Evolutionary conservation across 208 protist species (phyloP), one percentile per base, ranked within the genome.

Genomic region (Acanthamoeba lenticulata): DNA sequence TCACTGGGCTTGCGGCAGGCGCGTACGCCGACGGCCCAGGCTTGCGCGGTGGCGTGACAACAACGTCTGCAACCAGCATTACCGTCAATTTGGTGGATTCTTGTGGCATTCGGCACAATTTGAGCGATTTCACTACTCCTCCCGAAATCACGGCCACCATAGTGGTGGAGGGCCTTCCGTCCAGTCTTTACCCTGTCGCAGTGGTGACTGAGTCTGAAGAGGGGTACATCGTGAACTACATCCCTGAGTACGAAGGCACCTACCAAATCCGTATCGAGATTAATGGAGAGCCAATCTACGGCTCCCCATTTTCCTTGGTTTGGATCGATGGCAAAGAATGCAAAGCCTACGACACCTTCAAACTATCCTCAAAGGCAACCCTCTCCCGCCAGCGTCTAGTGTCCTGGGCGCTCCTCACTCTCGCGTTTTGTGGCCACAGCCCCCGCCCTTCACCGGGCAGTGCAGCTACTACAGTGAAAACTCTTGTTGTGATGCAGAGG

Each of bases 381-480:
- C 19, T 32, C 40, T 88, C n/a, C 15, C 11, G 11, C n/a, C 44
- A 89, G 15, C 17, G 38, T 65, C 27, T 6, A 11, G 2, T 52
- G 9, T 67, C 38, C 7, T 21, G 3, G 4, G 21, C 36, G 27
- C 5, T 62, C 42, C 2, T 7, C 79, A 60, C 79, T 60, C 42
- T 60, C 7, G 3, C 32, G n/a, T 60, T 36, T 1, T 60, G 79
- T 21, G 45, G 7, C 13, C 5, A 32, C 72, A 83, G 44, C 45
- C 79, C 32, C 34, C 19, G 19, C 13, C 32, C 32, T 1, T 7
- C 5, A 42, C 13, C 1, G 55, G 1, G 11, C 27, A 42, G 34
- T 92, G 86, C 44, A 36, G 86, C 27, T 7, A 65, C 29, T 92
- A 92, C 86, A 52, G 52, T 24, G 86, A 92, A 34, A 92, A 92